Percentiles rank a stretch among this genome's conserved stretches.
phyloP scores from a whole-genome alignment of 805 yeast species.

The Candida schatavii region DNA sequence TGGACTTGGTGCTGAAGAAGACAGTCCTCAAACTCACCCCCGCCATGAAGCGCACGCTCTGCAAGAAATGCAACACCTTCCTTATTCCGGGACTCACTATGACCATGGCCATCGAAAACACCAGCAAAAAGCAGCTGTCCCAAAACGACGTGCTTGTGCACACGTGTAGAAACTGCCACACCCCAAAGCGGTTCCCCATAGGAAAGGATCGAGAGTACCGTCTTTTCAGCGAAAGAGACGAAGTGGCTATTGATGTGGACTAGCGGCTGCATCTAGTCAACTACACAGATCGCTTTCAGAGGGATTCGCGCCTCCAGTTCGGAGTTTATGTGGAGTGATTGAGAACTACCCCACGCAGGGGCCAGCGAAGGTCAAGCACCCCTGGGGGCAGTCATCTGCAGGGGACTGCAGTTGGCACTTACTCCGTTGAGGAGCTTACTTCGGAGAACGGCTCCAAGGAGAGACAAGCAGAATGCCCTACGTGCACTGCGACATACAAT shows the following conservation, averaged over 20 bases:
- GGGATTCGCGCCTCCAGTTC: no score
- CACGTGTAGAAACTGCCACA: constrained; percentile 52
- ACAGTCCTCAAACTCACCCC: constrained; percentile 66
- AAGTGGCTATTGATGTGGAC: constrained; percentile 11
- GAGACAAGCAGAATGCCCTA: no score
- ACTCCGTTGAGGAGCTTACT: no score
- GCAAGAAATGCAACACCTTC: constrained; percentile 61
- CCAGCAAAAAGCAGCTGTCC: constrained; percentile 23
- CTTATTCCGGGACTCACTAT: constrained; percentile 49
- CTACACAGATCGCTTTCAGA: no score
- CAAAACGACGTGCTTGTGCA: constrained; percentile 44
- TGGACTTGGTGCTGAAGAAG: constrained; percentile 64
- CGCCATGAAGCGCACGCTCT: constrained; percentile 59
- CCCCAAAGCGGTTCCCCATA: constrained; percentile 55
- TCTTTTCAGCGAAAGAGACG: constrained; percentile 44
- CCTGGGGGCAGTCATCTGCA: no score
- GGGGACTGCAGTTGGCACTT: no score
- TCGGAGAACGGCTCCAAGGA: no score
- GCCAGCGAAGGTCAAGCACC: no score
- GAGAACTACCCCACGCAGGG: no score
- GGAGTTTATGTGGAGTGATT: no score
- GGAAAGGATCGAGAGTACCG: constrained; percentile 52
- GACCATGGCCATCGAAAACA: constrained; percentile 38
- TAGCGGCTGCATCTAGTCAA: no score
- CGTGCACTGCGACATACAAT: no score